Evolutionary conservation across 306 rosid species (phyloP).

Genomic region (Arachis stenosperma): DNA sequence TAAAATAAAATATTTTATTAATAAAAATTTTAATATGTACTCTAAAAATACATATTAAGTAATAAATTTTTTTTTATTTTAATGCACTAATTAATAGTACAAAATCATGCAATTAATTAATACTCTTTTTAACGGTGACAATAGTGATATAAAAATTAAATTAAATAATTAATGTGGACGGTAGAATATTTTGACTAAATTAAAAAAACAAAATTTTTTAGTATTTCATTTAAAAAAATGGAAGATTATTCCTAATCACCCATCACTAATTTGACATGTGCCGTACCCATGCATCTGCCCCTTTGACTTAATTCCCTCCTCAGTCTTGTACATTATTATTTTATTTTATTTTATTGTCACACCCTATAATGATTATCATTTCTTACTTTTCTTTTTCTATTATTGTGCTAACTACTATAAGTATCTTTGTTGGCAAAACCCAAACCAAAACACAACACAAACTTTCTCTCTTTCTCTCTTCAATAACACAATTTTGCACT

Average conservation of each 20-base stretch:
- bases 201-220: too few species aligned
- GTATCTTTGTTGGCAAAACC: conserved; percentile 6
- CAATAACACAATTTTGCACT: neutral
- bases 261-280: conserved; percentile 10
- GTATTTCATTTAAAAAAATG: neutral
- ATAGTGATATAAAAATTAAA: too few species aligned
- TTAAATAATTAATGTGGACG: too few species aligned
- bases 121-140: too few species aligned
- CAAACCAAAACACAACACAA: neutral
- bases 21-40: too few species aligned
- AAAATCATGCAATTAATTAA: too few species aligned
- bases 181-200: too few species aligned
- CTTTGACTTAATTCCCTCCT: conserved; percentile 46
- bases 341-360: neutral
- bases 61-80: too few species aligned
- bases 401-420: neutral
- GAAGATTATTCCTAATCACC: conserved; percentile 26
- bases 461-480: neutral
- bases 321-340: conserved; percentile 42
- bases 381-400: neutral
- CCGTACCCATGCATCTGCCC: conserved; percentile 10
- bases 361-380: neutral
- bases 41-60: too few species aligned
- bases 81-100: too few species aligned
- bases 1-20: too few species aligned